Conservation (phyloP, 139 green algal species). For the Chlamydomonas sp. region DNA sequence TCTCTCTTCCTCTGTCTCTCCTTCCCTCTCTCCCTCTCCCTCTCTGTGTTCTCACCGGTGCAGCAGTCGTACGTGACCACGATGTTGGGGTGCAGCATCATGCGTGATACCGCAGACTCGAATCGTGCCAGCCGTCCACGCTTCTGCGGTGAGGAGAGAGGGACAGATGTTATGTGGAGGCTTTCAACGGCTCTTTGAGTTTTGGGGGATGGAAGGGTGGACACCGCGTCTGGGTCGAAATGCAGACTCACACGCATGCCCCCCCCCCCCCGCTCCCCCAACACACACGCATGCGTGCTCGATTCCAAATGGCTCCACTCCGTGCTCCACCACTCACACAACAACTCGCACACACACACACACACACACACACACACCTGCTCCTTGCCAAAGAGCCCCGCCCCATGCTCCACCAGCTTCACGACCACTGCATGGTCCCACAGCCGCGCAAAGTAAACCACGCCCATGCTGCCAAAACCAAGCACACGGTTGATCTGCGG, state of each 20-base stretch:
- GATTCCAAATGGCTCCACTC: neutral
- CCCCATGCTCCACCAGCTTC: conserved; percentile 40
- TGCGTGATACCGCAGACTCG: conserved; percentile 24
- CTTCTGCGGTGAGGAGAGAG: conserved; percentile 6
- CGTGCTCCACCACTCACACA: too few relatives aligned
- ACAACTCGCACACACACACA: too few relatives aligned
- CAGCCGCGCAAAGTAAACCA: conserved; percentile 35
- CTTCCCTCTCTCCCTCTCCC: conserved; percentile 5
- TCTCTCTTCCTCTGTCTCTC: neutral
- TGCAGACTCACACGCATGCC: neutral
- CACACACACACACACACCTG: too few relatives aligned
- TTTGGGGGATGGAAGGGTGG: too few relatives aligned
- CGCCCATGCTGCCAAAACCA: conserved; percentile 38
- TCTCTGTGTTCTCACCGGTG: conserved; percentile 19
- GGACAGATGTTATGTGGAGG: neutral
- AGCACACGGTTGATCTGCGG: conserved; percentile 25
- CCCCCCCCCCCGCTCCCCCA: neutral
- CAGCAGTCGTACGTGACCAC: conserved; percentile 37
- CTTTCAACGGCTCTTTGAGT: neutral
- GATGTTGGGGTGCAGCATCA: conserved; percentile 36
- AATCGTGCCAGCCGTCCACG: conserved; percentile 19
- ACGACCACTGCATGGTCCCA: conserved; percentile 38
- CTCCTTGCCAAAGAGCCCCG: conserved; percentile 35
- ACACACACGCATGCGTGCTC: conserved; percentile 14
- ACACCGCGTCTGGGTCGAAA: too few relatives aligned